A percentile compares a stretch with the other conserved stretches of the same genome.
Evolutionary conservation across 352 stramenopile genomes (phyloP).

Genomic region (Phytophthora syringae): DNA sequence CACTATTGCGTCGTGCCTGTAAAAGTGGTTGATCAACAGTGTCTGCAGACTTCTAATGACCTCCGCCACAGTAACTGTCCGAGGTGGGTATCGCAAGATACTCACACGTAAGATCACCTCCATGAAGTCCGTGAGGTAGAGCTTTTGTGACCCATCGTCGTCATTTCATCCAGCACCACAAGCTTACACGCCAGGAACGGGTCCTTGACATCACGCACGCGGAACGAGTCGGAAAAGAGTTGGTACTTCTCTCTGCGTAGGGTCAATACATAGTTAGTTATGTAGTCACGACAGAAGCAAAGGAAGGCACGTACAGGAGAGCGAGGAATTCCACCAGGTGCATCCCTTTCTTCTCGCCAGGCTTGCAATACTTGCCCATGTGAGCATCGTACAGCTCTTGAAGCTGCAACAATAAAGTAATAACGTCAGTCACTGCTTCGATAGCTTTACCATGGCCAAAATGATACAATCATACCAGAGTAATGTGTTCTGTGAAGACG

Average conservation of each 20-base stretch:
- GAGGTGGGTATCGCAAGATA: constrained; percentile 64
- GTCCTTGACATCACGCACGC: constrained; percentile 70
- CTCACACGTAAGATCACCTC: constrained; percentile 71
- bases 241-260: constrained; percentile 63
- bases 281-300: not conserved
- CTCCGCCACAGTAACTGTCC: constrained; percentile 41
- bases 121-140: constrained; percentile 83
- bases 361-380: constrained; percentile 78
- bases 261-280: not conserved
- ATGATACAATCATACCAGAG: constrained; percentile 50
- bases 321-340: constrained; percentile 70
- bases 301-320: constrained; percentile 42
- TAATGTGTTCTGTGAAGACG: constrained; percentile 73
- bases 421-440: not conserved
- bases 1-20: constrained; percentile 67
- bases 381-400: constrained; percentile 79
- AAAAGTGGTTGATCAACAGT: constrained; percentile 71
- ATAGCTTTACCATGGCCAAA: not conserved
- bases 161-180: constrained; percentile 79
- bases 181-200: constrained; percentile 78
- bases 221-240: constrained; percentile 70
- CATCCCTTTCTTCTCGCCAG: constrained; percentile 82
- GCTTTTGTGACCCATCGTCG: constrained; percentile 72
- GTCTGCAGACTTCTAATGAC: constrained; percentile 62
- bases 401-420: constrained; percentile 39